Evolutionary conservation across 2,329 filamentous ascomycete genomes (phyloP).

Genomic region (Cladophialophora exuberans): DNA sequence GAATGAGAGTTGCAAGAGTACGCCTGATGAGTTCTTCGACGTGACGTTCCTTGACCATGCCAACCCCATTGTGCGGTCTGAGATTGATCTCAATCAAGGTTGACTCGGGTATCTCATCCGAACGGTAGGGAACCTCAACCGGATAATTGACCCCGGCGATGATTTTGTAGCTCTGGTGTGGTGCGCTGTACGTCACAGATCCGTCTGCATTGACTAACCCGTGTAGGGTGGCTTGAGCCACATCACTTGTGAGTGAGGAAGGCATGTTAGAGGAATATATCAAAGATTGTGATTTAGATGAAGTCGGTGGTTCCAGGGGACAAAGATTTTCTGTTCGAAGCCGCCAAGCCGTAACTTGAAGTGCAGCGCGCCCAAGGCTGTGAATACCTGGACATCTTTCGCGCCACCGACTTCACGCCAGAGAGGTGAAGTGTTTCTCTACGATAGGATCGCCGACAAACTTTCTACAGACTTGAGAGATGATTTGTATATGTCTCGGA

Average conservation of each 20-base stretch:
- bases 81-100: conserved; percentile 88
- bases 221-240: conserved; percentile 27
- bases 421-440: too few species aligned
- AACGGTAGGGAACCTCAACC: conserved; percentile 77
- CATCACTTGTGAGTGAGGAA: conserved; percentile 8
- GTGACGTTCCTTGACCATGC: conserved; percentile 81
- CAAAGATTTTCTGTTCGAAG: conserved; percentile 1
- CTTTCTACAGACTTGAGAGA: too few species aligned
- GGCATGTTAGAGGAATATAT: conserved; percentile 15
- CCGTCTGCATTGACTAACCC: conserved; percentile 29
- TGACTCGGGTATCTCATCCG: conserved; percentile 90
- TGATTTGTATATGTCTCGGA: background rate
- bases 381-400: too few species aligned
- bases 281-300: background rate
- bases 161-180: conserved; percentile 75
- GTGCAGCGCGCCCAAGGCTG: conserved; percentile 12
- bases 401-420: too few species aligned
- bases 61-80: conserved; percentile 80
- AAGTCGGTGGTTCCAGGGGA: background rate
- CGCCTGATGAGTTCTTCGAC: conserved; percentile 64
- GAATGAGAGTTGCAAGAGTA: conserved; percentile 43
- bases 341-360: too few species aligned
- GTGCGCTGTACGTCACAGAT: conserved; percentile 31
- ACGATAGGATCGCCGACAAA: too few species aligned
- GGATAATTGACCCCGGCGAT: conserved; percentile 89